Evolutionary conservation across 225 moss, liverwort and hornwort species (phyloP), one percentile per base, ranked within the genome.

Genomic region (Antitrichia curtipendula): DNA sequence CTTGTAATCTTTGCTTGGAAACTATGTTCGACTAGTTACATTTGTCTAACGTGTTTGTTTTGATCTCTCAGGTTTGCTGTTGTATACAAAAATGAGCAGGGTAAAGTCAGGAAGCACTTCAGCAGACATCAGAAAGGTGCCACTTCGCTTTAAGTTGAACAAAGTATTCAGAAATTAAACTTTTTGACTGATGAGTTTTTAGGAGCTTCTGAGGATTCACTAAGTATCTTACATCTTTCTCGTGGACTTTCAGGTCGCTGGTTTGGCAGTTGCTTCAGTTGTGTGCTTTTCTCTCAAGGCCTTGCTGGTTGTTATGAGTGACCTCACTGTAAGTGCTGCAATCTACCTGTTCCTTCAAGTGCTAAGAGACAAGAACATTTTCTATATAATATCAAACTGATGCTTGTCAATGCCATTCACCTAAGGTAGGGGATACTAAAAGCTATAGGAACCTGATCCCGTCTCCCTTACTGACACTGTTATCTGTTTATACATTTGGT

Each of bases 81-180:
- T 97, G 49, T 95, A 96, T 65, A 95, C 93, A 68, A 97, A 96
- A 90, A 97, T 97, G 95, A 95, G 95, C 92, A 93, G 90, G 86
- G 93, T 97, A n/a, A 95, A 94, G 81, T 93, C 96, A 75, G 93
- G 95, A 88, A 93, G 94, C 82, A 91, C 93, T 81, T 95, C 95
- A 78, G 90, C 94, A 60, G 96, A 95, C 72, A 94, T 96, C 82
- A 89, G 88, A 41, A 97, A 96, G 96, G 97, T 97, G 60, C 49
- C 28, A 61, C 61, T 34, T 75, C 79, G 40, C 71, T 65, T 49
- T 36, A 25, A 80, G 75, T 54, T 76, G 28, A 82, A 49, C 38
- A 28, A 71, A 75, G 32, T 50, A 29, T 22, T 25, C 31, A 81
- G 40, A 45, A n/a, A 62, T 32, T 13, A 49, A 59, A 41, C 19